Percentiles rank a stretch among this genome's conserved stretches.
These are phyloP conservation scores for Fusarium sp. DNA, from an alignment of 2,329 filamentous ascomycete genomes.

Conservation along the genomic window DNA sequence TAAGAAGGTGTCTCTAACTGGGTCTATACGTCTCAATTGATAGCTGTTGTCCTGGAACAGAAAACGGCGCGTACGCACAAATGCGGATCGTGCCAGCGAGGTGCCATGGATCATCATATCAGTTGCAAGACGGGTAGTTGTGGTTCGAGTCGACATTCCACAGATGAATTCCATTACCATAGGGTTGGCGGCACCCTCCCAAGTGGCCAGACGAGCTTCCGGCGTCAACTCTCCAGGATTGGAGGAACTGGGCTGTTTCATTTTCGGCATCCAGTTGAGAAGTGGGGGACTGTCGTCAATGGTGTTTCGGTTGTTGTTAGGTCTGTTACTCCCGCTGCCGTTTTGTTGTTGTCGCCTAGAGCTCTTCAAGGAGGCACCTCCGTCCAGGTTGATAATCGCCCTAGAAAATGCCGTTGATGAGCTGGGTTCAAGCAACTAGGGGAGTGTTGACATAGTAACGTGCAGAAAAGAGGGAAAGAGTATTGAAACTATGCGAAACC, in stretches of 20 bases:
- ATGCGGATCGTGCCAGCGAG: not conserved
- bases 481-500: too few species aligned
- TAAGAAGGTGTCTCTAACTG: conserved; percentile 21
- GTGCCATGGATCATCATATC: not conserved
- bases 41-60: conserved; percentile 7
- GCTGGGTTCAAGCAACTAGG: not conserved
- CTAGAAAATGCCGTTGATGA: not conserved
- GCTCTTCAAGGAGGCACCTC: not conserved
- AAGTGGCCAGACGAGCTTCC: not conserved
- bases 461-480: too few species aligned
- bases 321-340: too few species aligned
- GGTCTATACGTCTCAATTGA: conserved; percentile 13
- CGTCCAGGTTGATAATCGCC: too few species aligned
- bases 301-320: too few species aligned
- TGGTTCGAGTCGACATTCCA: not conserved
- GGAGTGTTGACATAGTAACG: too few species aligned
- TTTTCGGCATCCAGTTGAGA: too few species aligned
- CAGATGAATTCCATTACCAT: conserved; percentile 9
- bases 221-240: too few species aligned
- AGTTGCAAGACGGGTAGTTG: not conserved
- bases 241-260: not conserved
- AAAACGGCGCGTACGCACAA: not conserved
- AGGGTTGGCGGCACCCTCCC: conserved; percentile 4
- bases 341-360: not conserved
- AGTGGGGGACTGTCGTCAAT: too few species aligned